Conservation (phyloP, 371 early-diverging fungal species). For the Mucor lusitanicus region DNA sequence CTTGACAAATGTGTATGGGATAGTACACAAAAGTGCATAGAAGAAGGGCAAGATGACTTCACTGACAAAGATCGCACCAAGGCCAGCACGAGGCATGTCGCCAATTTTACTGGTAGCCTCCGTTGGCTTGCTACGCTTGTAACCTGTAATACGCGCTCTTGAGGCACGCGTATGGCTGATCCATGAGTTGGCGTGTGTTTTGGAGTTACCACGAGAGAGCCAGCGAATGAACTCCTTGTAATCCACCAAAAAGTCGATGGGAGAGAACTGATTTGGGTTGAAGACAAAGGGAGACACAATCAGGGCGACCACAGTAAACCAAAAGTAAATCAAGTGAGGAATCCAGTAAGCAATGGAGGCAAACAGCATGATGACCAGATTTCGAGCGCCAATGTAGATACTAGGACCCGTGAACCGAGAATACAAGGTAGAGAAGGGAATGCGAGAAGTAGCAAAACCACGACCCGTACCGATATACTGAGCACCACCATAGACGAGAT, state of each 20-base stretch:
- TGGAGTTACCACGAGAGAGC: constrained; percentile 80
- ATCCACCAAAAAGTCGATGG: constrained; percentile 76
- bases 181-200: constrained; percentile 79
- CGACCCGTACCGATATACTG: constrained; percentile 90
- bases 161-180: constrained; percentile 72
- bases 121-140: constrained; percentile 57
- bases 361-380: constrained; percentile 73
- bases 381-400: constrained; percentile 78
- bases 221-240: constrained; percentile 81
- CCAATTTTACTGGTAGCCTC: constrained; percentile 43
- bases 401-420: constrained; percentile 79
- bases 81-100: constrained; percentile 70
- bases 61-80: constrained; percentile 69
- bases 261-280: constrained; percentile 83
- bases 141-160: constrained; percentile 78
- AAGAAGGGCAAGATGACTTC: constrained; percentile 76
- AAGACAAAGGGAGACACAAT: constrained; percentile 80
- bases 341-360: constrained; percentile 73
- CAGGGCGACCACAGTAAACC: constrained; percentile 80
- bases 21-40: constrained; percentile 62
- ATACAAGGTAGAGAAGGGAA: constrained; percentile 77
- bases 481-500: constrained; percentile 85
- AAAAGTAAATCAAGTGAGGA: constrained; percentile 82
- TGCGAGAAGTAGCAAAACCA: constrained; percentile 88
- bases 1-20: constrained; percentile 69